Evolutionary conservation across 192 early-diverging fungal genomes (phyloP).

Genomic region (Pilaira anomala): DNA sequence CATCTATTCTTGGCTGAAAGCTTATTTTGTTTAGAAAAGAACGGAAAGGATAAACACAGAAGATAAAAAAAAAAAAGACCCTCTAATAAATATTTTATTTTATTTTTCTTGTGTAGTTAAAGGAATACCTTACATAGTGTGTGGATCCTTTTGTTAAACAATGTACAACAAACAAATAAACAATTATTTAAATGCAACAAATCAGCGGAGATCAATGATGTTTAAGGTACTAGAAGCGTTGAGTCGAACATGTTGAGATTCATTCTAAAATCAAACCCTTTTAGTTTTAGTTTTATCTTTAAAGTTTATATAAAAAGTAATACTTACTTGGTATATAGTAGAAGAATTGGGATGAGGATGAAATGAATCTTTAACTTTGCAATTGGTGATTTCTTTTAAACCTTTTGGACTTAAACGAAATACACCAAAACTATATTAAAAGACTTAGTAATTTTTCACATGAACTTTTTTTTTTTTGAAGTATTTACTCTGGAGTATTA

Average conservation of each 20-base stretch:
- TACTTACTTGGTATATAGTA: conserved; percentile 47
- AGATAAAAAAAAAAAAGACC: background rate
- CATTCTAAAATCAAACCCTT: too few species aligned
- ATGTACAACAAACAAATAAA: too few species aligned
- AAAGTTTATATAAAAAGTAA: too few species aligned
- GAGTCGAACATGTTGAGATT: too few species aligned
- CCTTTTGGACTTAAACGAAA: conserved; percentile 85
- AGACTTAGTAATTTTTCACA: background rate
- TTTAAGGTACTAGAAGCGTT: too few species aligned
- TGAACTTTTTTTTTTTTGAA: background rate
- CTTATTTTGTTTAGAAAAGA: conserved; percentile 6
- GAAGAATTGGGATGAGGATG: conserved; percentile 74
- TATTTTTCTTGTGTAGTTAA: too few species aligned
- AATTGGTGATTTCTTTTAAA: conserved; percentile 71
- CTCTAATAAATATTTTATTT: too few species aligned
- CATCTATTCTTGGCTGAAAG: background rate
- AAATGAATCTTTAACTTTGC: conserved; percentile 64
- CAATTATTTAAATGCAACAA: too few species aligned
- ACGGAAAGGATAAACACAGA: conserved; percentile 4
- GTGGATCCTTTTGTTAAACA: too few species aligned
- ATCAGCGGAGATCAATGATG: too few species aligned
- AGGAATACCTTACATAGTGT: too few species aligned
- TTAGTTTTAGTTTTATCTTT: too few species aligned
- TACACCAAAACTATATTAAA: conserved; percentile 60
- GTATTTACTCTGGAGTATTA: conserved; percentile 55